Conservation (phyloP, 2,329 filamentous ascomycete genomes). For the Elsinoe batatas region DNA sequence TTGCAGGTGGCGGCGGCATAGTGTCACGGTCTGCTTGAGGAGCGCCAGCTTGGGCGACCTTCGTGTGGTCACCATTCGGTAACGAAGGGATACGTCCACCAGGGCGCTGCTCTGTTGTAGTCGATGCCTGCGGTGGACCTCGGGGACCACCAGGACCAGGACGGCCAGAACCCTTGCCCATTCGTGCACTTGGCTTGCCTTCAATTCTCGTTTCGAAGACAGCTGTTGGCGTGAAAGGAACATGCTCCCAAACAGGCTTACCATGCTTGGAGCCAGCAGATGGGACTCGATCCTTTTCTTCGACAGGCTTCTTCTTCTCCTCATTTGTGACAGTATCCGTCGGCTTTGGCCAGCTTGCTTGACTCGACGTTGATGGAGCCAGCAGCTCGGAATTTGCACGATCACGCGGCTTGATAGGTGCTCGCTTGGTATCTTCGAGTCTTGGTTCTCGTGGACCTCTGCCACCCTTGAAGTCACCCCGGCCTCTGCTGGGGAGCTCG, state of each 20-base stretch:
- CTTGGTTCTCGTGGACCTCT: neutral
- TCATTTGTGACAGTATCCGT: conserved; percentile 67
- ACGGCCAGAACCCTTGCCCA: conserved; percentile 46
- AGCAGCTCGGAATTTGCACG: conserved; percentile 9
- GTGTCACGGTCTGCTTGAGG: conserved; percentile 22
- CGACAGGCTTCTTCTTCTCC: conserved; percentile 60
- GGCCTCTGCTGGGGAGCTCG: neutral
- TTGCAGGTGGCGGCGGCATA: conserved; percentile 19
- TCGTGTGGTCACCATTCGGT: conserved; percentile 14
- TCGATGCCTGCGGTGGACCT: conserved; percentile 30
- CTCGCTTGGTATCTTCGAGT: conserved; percentile 11
- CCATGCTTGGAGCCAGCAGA: conserved; percentile 44
- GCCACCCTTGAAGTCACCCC: conserved; percentile 4
- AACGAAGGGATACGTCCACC: conserved; percentile 6
- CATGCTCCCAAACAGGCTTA: conserved; percentile 77
- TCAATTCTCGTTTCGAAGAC: conserved; percentile 78
- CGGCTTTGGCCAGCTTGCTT: conserved; percentile 80
- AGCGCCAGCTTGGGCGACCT: conserved; percentile 5
- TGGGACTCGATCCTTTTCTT: conserved; percentile 51
- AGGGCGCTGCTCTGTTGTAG: conserved; percentile 25
- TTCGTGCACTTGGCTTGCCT: conserved; percentile 16
- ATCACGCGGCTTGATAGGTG: conserved; percentile 7
- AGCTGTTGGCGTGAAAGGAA: conserved; percentile 74
- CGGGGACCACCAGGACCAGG: conserved; percentile 44
- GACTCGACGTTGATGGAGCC: conserved; percentile 62